A percentile compares a stretch with the other conserved stretches of the same genome.
Conservation (phyloP, 495 filamentous ascomycete genomes). For the Annulohypoxylon nitens region DNA sequence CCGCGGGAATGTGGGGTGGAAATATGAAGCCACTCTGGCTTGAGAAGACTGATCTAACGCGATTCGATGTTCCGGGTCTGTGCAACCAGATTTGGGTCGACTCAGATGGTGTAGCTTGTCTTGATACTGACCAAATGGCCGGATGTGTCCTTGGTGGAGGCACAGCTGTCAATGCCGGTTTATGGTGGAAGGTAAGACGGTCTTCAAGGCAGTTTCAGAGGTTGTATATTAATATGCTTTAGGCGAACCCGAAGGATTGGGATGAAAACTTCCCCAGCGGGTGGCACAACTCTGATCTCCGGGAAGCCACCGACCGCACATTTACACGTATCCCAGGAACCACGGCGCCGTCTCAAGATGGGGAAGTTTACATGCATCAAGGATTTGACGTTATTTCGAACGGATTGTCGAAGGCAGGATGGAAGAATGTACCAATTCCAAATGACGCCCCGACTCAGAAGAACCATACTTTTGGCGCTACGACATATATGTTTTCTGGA, state of each 20-base stretch:
- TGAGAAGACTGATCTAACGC: slow-evolving; percentile 74
- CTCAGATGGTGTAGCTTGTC: slow-evolving; percentile 73
- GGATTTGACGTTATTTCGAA: slow-evolving; percentile 70
- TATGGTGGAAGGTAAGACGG: slow-evolving; percentile 65
- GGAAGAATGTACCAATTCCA: slow-evolving; percentile 70
- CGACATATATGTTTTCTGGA: slow-evolving; percentile 75
- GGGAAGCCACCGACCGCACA: slow-evolving; percentile 69
- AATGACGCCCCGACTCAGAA: slow-evolving; percentile 73
- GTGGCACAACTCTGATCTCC: slow-evolving; percentile 77
- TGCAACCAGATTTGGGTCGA: slow-evolving; percentile 79
- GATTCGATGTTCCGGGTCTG: slow-evolving; percentile 84
- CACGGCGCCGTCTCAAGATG: slow-evolving; percentile 74
- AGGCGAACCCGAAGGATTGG: slow-evolving; percentile 71
- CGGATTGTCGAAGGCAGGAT: slow-evolving; percentile 70
- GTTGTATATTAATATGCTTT: slow-evolving; percentile 18
- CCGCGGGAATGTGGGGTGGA: slow-evolving; percentile 71
- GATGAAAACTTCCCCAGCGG: slow-evolving; percentile 79
- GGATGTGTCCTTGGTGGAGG: slow-evolving; percentile 85
- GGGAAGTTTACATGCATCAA: slow-evolving; percentile 75
- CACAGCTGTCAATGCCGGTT: slow-evolving; percentile 77
- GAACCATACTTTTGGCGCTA: slow-evolving; percentile 73
- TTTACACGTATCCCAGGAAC: slow-evolving; percentile 81
- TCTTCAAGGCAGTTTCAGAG: slow-evolving; percentile 9
- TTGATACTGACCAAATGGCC: slow-evolving; percentile 79
- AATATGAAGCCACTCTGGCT: slow-evolving; percentile 73